These are phyloP conservation scores for Lanmaoa rubissima DNA, from an alignment of 768 basidiomycete genomes.

Conservation along the genomic window DNA sequence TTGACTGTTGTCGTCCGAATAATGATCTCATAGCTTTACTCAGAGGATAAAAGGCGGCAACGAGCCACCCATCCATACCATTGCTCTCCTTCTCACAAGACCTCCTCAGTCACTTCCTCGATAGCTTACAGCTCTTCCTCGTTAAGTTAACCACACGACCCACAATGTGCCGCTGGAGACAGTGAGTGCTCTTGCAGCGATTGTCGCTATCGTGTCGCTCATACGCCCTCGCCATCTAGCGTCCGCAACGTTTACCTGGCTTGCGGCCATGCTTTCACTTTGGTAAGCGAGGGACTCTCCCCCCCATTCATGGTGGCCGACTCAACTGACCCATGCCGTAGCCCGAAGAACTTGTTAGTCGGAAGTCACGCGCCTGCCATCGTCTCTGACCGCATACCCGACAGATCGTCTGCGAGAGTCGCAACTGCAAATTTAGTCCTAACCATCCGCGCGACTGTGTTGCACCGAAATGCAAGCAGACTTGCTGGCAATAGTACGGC, in stretches of 20 bases:
- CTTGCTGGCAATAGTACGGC: constrained; percentile 49
- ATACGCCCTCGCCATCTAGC: constrained; percentile 19
- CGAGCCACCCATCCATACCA: constrained; percentile 11
- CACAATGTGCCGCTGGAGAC: constrained; percentile 54
- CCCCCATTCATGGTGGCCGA: not conserved
- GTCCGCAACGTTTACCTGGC: constrained; percentile 47
- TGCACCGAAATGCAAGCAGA: constrained; percentile 42
- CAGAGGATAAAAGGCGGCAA: constrained; percentile 28
- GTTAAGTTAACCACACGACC: not conserved
- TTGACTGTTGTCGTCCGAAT: constrained; percentile 14
- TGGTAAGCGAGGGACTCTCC: constrained; percentile 33
- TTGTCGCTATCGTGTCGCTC: not conserved
- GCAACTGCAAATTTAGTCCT: constrained; percentile 54
- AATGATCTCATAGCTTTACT: constrained; percentile 28
- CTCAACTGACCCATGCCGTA: constrained; percentile 15
- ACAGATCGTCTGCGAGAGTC: constrained; percentile 46
- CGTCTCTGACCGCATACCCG: constrained; percentile 7
- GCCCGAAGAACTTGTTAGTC: constrained; percentile 39
- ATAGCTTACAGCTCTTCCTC: not conserved
- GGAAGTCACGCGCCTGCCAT: not conserved
- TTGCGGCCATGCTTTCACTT: constrained; percentile 47
- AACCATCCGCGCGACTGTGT: constrained; percentile 45
- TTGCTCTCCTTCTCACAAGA: not conserved
- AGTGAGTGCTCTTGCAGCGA: constrained; percentile 36
- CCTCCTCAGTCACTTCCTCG: constrained; percentile 7